Base-by-base conservation (phyloP, 2,329 filamentous ascomycete genomes). In the Exserohilum turcica region DNA sequence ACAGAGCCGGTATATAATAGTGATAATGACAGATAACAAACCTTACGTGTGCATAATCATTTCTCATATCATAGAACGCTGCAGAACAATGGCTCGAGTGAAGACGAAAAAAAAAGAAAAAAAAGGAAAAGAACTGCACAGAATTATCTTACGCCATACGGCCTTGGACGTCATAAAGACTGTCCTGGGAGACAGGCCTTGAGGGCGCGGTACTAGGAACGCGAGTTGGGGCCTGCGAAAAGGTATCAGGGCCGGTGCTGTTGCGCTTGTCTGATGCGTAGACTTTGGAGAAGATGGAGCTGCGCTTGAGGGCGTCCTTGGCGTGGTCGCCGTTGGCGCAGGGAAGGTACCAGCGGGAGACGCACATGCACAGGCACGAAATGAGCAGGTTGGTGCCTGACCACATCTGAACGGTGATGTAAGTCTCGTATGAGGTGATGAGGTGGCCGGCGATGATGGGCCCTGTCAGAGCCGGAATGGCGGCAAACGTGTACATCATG, bases 401-500 rank as follows among this genome's bases (percentile, higher is more conserved):
- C 79, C 79, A 82, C 39, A 77, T 59, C 57, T 81, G 78, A 3
- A 81, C 76, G 1, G 77, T 77, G 42, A 79, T 57, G 57, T 76
- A 81, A 12, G 66, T 74, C 10, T 68, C 54, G 47, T 72, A 79
- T 29, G 66, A 37, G 2, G 71, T 74, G 56, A 81, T 75, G 35
- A 82, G 64, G 53, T 78, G 69, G 8, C 79, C 80, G 15, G 77
- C 76, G 50, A 82, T 76, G 52, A 81, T 65, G 1, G 80, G 79
- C 2, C 80, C 80, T 4, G 73, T 68, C 8, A 82, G 71, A 2
- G 78, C 73, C n/a, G 76, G 77, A 1, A 77, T 61, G 1, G 78
- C 78, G 7, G 78, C 74, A 38, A 70, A 66, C 9, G 74, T 75
- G 68, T 81, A 82, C 79, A 81, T 80, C 79, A 81, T 80, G 36